Percentiles rank a stretch among this genome's conserved stretches.
These are phyloP conservation scores for Manihot esculenta DNA, from an alignment of 441 rosid species.

Conservation along the genomic window DNA sequence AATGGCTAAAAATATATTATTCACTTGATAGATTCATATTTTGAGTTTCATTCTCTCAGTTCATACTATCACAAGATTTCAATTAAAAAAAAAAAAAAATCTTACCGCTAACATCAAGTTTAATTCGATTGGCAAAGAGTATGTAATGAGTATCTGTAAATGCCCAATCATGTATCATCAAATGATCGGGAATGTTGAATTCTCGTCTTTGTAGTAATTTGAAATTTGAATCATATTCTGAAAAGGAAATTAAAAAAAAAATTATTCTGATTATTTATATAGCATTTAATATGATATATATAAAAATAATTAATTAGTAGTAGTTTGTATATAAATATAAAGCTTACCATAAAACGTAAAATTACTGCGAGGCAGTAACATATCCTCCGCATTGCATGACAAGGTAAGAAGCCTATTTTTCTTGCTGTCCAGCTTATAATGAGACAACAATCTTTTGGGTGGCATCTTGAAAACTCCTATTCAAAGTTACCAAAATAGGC, in stretches of 20 bases:
- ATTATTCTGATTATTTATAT: not conserved
- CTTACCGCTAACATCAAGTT: slow-evolving; percentile 68
- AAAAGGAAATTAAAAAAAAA: not conserved
- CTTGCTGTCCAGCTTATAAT: slow-evolving; percentile 62
- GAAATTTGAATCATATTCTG: slow-evolving; percentile 70
- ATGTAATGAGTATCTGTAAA: slow-evolving; percentile 75
- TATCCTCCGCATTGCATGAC: slow-evolving; percentile 89
- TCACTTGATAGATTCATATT: too few species aligned
- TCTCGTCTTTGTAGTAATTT: slow-evolving; percentile 49
- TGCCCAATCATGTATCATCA: slow-evolving; percentile 98
- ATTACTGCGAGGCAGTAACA: slow-evolving; percentile 76
- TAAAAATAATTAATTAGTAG: too few species aligned
- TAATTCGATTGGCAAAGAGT: slow-evolving; percentile 72
- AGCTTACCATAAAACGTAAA: slow-evolving; percentile 71
- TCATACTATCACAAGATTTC: too few species aligned
- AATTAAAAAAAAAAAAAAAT: too few species aligned
- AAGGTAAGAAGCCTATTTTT: slow-evolving; percentile 61
- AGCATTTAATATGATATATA: too few species aligned
- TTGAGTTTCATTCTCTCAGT: too few species aligned
- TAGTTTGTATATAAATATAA: too few species aligned
- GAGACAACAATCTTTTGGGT: slow-evolving; percentile 74
- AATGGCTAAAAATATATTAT: too few species aligned
- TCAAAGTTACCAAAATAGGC: too few species aligned
- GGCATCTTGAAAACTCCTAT: slow-evolving; percentile 86
- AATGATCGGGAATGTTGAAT: slow-evolving; percentile 64